Base-by-base conservation (phyloP, 2,329 filamentous ascomycete genomes). In the Falciphora oryzae region DNA sequence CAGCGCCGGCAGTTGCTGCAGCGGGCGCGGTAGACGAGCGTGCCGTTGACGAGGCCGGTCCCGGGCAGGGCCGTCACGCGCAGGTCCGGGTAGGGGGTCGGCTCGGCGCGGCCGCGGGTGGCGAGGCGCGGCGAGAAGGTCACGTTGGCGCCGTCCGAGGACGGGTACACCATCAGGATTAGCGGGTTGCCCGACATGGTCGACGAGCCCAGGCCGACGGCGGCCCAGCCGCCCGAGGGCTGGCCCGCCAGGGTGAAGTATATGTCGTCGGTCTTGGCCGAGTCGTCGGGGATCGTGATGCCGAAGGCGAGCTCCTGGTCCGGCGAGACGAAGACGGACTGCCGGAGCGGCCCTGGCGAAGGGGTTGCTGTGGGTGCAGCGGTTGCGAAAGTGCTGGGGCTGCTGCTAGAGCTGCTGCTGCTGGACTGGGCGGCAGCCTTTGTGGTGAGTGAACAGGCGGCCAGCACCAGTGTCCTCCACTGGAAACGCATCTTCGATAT, bases 101-200 rank as follows among this genome's bases (percentile, higher is more conserved):
- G 85, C 71, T 88, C 85, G 68, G 77, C 78, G 68, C 85, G 76
- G 59, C 79, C 81, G 63, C 27, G 7, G 11, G 77, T 75, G 50
- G 79, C 76, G 38, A 82, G 71, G 62, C 85, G 83, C 2, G 84
- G 82, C 31, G 83, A 86, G 65, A 88, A 77, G 31, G 83, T 87
- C 65, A 86, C 78, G 67, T 83, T 82, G 63, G 78, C 73, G 63
- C 76, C 78, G 7, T 75, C 75, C 5, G 73, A 71, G 65, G 80
- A 80, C 59, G 77, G 74, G 74, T 88, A 87, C n/a, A 81, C 74
- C 70, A 87, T 78, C 59, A 86, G 78, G 65, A 84, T 81, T 29
- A 87, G 75, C 10, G 83, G 76, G 53, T 62, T 64, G 62, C 81
- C 78, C 3, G 76, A 73, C 80, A 85, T 85, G 69, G 80, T 78